Evolutionary conservation across 768 basidiomycete genomes (phyloP), one percentile per base, ranked within the genome.

Genomic region (Agrocybe pediades): DNA sequence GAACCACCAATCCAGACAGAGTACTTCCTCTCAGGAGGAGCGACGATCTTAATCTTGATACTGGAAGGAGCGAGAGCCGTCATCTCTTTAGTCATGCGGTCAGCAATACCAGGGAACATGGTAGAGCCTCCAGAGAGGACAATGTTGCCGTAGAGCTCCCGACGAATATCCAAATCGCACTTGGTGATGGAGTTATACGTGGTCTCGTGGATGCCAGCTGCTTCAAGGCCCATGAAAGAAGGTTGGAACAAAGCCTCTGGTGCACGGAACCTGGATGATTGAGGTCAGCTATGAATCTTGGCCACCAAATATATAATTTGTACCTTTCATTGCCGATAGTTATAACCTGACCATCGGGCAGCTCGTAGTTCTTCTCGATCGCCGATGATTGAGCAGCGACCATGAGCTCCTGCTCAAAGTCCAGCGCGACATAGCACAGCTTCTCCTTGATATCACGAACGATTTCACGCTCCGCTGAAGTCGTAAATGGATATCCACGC

Each of bases 391-490:
- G 89, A 54, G 92, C 90, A 36, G 93, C 92, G 19, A 90, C 92
- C 74, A 92, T 88, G 61, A 95, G 77, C 74, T 96, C 94, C 72
- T 95, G 90, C 68, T 95, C 92, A 61, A 95, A 95, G 73, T 95
- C 93, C 56, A 95, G 83, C 33, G 93, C 93, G 59, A 96, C 94
- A 69, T 95, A 95, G 72, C 93, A 95, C 24, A 95, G 85, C 81
- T 93, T 94, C 83, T 94, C 92, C 81, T 97, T 97, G 81, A 97
- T 95, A 71, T 96, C 95, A 55, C 95, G 83, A 62, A 96, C 95
- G 54, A 97, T 93, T 85, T 95, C 93, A 65, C 86, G 83, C 75
- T 94, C 93, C 30, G 92, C 93, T 11, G 92, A 89, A 58, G 94
- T 96, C 62, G 91, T 95, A 84, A 97, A 96, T 16, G 85, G 81